phyloP scores from a whole-genome alignment of 306 rosid species.

The Acmispon strigosus region DNA sequence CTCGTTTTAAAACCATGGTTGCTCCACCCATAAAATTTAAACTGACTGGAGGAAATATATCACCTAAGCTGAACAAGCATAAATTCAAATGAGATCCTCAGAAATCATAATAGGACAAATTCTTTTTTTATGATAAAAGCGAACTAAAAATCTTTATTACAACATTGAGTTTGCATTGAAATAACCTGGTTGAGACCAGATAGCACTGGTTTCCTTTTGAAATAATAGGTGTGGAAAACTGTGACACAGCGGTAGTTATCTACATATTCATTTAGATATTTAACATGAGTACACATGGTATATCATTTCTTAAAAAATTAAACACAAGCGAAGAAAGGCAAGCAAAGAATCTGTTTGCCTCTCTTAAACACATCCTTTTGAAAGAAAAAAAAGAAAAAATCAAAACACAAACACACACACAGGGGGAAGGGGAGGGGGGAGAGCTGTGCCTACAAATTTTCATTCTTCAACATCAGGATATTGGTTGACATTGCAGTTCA shows the following conservation, averaged over 20 bases:
- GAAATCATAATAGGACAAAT: neutral
- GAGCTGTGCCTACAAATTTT: no score
- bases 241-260: constrained; percentile 70
- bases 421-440: no score
- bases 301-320: neutral
- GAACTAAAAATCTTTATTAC: constrained; percentile 4
- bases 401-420: no score
- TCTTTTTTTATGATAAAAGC: neutral
- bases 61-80: constrained; percentile 58
- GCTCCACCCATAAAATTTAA: constrained; percentile 86
- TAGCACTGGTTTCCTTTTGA: constrained; percentile 90
- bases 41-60: constrained; percentile 82
- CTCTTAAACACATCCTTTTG: neutral
- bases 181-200: constrained; percentile 71
- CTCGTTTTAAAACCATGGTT: constrained; percentile 86
- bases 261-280: constrained; percentile 28
- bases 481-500: neutral
- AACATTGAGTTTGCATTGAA: constrained; percentile 10
- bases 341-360: neutral
- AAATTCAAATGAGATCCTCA: constrained; percentile 23
- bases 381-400: neutral
- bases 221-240: constrained; percentile 51
- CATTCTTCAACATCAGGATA: no score
- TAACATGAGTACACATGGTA: constrained; percentile 8
- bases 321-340: neutral